Evolutionary conservation across 2,329 filamentous ascomycete genomes (phyloP).

Genomic region (Tolypocladium inflatum): DNA sequence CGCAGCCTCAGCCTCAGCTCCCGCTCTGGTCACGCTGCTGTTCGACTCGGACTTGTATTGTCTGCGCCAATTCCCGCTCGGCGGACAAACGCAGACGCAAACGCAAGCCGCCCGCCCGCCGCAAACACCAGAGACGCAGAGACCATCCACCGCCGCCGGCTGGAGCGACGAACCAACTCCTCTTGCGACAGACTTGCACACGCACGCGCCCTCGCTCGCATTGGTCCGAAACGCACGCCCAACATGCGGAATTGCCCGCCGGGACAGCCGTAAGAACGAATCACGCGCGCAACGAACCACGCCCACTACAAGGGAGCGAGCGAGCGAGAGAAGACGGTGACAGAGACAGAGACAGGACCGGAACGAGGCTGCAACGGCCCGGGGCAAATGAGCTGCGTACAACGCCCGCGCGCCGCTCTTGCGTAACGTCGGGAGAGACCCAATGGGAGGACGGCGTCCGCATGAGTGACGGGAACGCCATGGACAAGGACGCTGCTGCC

Average conservation of each 20-base stretch:
- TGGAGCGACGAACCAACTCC: not conserved
- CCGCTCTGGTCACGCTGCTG: not conserved
- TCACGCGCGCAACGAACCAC: not conserved
- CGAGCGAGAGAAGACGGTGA: not conserved
- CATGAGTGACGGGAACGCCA: constrained; percentile 23
- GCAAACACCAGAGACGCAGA: not conserved
- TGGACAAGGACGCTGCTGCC: constrained; percentile 20
- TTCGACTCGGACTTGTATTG: not conserved
- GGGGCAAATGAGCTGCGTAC: constrained; percentile 1
- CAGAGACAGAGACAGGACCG: not conserved
- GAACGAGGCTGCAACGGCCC: constrained; percentile 3
- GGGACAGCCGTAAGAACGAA: not conserved
- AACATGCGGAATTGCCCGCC: not conserved
- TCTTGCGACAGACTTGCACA: not conserved
- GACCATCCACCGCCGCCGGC: not conserved
- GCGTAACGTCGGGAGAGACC: constrained; percentile 13
- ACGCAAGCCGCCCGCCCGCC: not conserved
- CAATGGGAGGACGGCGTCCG: constrained; percentile 17
- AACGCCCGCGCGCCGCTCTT: constrained; percentile 1
- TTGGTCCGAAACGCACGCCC: not conserved
- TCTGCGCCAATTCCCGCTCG: not conserved
- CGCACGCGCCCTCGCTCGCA: not conserved
- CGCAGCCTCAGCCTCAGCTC: not conserved
- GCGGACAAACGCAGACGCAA: not conserved
- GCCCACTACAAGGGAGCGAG: not conserved